A percentile compares a stretch with the other conserved stretches of the same genome.
Evolutionary conservation across 108 stramenopile species (phyloP).

Genomic region (Skeletonema marinoi): DNA sequence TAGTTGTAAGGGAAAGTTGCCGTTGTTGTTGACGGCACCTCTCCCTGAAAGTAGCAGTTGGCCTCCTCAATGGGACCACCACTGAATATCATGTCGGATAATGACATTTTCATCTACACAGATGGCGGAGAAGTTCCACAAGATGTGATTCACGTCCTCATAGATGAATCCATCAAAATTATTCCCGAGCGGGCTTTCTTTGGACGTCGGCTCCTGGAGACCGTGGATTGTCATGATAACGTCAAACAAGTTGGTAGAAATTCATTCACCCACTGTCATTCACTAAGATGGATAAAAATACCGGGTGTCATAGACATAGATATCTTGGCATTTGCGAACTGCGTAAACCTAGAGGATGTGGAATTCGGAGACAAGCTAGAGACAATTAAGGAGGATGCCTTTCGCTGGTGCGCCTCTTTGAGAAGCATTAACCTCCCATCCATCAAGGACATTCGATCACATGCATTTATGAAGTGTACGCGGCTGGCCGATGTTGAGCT

Average conservation of each 20-base stretch:
- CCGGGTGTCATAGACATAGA: background rate
- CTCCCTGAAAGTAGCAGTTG: no score
- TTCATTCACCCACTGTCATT: background rate
- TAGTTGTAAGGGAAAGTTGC: no score
- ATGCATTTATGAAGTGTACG: background rate
- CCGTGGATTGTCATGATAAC: background rate
- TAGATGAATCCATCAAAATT: background rate
- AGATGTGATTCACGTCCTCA: background rate
- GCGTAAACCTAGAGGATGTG: background rate
- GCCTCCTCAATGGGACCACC: background rate
- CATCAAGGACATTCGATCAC: background rate
- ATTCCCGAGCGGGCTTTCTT: background rate
- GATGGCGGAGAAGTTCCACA: background rate
- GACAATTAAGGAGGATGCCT: background rate
- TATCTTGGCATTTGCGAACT: background rate
- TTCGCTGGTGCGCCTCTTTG: background rate
- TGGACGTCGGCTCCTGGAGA: background rate
- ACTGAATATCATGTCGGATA: no score
- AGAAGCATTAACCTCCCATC: background rate
- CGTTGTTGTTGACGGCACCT: no score
- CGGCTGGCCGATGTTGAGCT: background rate
- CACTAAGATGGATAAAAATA: background rate
- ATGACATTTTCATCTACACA: background rate
- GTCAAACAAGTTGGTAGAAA: background rate
- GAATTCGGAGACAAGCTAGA: background rate